These are phyloP conservation scores for Chaetomium cochliodes DNA, from an alignment of 495 filamentous ascomycete species.

Conservation along the genomic window DNA sequence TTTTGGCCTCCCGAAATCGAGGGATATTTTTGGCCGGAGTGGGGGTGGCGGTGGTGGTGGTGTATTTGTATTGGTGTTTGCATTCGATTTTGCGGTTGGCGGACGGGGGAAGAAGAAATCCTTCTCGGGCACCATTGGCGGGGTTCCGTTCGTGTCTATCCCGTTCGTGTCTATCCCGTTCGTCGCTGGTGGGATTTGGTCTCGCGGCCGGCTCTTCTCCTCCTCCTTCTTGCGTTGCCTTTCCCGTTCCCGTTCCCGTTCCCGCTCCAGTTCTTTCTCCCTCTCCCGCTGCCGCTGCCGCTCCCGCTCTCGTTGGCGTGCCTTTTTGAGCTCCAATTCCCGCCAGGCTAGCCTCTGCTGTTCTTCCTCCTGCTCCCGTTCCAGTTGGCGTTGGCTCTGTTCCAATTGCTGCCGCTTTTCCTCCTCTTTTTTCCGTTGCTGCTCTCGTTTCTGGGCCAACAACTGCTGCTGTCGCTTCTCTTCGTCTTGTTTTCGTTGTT, in stretches of 20 bases:
- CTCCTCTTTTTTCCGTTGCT: background rate
- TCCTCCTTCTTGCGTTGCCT: background rate
- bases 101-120: background rate
- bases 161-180: background rate
- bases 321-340: background rate
- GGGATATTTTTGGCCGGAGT: background rate
- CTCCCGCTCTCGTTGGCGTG: background rate
- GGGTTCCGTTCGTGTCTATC: background rate
- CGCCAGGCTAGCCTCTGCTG: background rate
- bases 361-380: background rate
- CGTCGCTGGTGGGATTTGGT: background rate
- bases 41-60: background rate
- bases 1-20: conserved; percentile 16
- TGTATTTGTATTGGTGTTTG: background rate
- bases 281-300: background rate
- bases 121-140: conserved; percentile 12
- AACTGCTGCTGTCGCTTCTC: background rate
- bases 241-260: background rate
- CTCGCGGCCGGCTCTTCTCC: background rate
- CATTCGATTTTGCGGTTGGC: background rate
- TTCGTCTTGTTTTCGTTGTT: conserved; percentile 3
- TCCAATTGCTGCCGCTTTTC: background rate
- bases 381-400: background rate
- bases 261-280: background rate
- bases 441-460: background rate